These are phyloP conservation scores for Paecilomyces dactylethromorphus DNA, from an alignment of 2,329 filamentous ascomycete genomes.

Conservation along the genomic window DNA sequence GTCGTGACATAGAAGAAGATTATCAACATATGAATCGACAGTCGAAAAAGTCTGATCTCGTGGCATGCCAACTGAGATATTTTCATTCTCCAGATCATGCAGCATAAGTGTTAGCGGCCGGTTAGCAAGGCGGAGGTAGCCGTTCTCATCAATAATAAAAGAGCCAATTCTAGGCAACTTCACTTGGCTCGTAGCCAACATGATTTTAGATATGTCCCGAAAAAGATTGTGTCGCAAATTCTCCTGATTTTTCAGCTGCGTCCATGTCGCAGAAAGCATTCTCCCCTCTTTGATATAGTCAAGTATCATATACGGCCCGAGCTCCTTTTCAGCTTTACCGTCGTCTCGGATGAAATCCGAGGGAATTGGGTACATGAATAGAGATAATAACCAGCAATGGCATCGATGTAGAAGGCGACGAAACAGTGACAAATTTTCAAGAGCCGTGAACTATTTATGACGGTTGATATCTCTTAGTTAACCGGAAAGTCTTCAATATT, in stretches of 20 bases:
- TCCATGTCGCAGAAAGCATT: conserved; percentile 10
- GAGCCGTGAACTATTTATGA: conserved; percentile 4
- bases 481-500: not conserved
- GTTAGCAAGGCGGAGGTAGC: conserved; percentile 14
- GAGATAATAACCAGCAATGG: conserved; percentile 3
- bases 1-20: conserved; percentile 29
- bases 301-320: conserved; percentile 7
- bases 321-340: not conserved
- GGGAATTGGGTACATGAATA: conserved; percentile 1
- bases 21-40: conserved; percentile 22
- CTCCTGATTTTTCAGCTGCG: conserved; percentile 4
- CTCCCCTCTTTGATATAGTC: conserved; percentile 4
- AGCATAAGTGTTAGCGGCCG: conserved; percentile 18
- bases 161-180: conserved; percentile 27
- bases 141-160: conserved; percentile 18
- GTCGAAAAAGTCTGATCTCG: conserved; percentile 23
- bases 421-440: conserved; percentile 6
- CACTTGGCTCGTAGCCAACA: conserved; percentile 10
- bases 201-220: conserved; percentile 5
- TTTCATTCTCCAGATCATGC: conserved; percentile 26
- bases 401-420: conserved; percentile 3
- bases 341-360: conserved; percentile 3
- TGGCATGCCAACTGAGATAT: conserved; percentile 25
- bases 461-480: not conserved
- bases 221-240: conserved; percentile 8